Evolutionary conservation across 805 yeast species (phyloP), one percentile per base, ranked within the genome.

Genomic region (Pichia insulana): DNA sequence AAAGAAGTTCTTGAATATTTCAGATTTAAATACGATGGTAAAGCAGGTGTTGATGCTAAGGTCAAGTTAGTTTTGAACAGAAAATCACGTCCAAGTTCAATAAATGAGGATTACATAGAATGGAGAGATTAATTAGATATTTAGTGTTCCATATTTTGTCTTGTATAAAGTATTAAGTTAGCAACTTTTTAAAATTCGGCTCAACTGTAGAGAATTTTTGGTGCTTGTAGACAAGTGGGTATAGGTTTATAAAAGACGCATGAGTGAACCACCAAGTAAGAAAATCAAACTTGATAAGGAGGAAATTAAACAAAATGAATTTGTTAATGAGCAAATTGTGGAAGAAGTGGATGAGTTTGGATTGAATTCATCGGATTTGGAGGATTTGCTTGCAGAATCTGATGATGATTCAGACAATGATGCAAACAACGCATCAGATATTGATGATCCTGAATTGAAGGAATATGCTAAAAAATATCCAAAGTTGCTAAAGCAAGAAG

Each of bases 1-100:
- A 61, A 64, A 37, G 95, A 84, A 51, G 82, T 84, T 7, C 47
- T 80, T 48, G 72, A 74, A 45, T 77, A 79, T 59, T 89, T 90
- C 59, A 61, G 65, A 36, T 55, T 55, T 32, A 61, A 64, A 45
- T 73, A 73, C 50, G 64, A 68, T 45, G 63, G 71, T 49, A 78
- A 76, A 60, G 69, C 70, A 51, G 94, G 95, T 34, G 74, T 80
- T 25, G 68, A 62, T 34, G 69, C 63, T 52, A 83, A 84, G 62
- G 70, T 86, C 44, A 65, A 71, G 43, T 68, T 70, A 45, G 68
- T 81, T 16, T 70, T 86, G 53, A 73, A 69, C 40, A 67, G 84
- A 46, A 83, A 79, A 59, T 70, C 78, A 36, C 57, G 55, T 39
- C 63, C 70, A 10, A 72, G 68, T 44, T 55, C 64, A 37, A 59